Evolutionary conservation across 305 asterid genomes (phyloP).

Genomic region (Fraxinus baroniana): DNA sequence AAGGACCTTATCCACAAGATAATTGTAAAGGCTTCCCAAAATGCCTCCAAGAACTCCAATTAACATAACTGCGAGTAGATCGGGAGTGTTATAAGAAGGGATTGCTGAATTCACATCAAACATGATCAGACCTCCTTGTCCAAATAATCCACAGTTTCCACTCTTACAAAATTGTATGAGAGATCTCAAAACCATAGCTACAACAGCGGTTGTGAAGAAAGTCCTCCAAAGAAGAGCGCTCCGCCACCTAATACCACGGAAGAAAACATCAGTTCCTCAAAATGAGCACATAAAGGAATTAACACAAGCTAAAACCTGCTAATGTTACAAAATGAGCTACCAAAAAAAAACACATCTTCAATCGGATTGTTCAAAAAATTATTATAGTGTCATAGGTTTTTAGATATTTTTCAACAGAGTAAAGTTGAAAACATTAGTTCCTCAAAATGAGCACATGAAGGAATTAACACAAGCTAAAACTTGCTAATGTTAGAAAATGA

Average conservation of each 20-base stretch:
- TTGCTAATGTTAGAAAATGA: too few species aligned
- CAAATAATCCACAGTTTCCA: slow-evolving; percentile 88
- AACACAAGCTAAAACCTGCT: slow-evolving; percentile 7
- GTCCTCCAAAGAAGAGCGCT: slow-evolving; percentile 96
- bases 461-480: too few species aligned
- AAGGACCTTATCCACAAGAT: slow-evolving; percentile 75
- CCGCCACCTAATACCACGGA: slow-evolving; percentile 68
- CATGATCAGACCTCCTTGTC: slow-evolving; percentile 89
- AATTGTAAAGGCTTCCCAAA: slow-evolving; percentile 79
- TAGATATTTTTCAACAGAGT: background rate
- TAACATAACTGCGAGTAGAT: slow-evolving; percentile 72
- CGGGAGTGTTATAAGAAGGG: slow-evolving; percentile 62
- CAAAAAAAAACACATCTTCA: background rate
- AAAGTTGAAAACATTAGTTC: background rate
- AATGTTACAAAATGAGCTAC: slow-evolving; percentile 1
- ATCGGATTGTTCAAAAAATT: slow-evolving; percentile 1
- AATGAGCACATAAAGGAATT: slow-evolving; percentile 10
- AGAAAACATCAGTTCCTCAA: slow-evolving; percentile 8
- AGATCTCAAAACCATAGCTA: slow-evolving; percentile 77
- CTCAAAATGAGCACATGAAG: too few species aligned
- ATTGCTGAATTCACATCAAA: slow-evolving; percentile 54
- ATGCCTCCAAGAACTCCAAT: slow-evolving; percentile 87
- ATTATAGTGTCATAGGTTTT: background rate
- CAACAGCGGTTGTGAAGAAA: slow-evolving; percentile 94
- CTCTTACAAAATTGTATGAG: slow-evolving; percentile 65